These are phyloP conservation scores for Auricularia cornea DNA, from an alignment of 768 basidiomycete species.

Conservation along the genomic window DNA sequence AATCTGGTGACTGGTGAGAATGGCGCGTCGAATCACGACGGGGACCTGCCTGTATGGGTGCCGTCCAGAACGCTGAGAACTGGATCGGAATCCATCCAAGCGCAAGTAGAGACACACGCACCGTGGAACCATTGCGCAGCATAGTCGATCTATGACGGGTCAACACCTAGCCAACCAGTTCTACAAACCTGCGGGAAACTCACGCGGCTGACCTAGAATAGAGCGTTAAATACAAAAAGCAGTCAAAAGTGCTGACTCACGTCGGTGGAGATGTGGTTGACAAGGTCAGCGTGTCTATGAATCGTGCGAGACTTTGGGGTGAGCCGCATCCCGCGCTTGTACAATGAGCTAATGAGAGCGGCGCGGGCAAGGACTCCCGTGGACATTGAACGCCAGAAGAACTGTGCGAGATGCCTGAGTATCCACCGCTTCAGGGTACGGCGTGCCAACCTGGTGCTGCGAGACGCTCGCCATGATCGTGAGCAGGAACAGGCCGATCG, in stretches of 20 bases:
- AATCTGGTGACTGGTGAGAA: slow-evolving; percentile 1
- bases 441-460: slow-evolving; percentile 49
- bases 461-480: slow-evolving; percentile 46
- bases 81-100: slow-evolving; percentile 1
- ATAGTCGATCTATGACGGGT: slow-evolving; percentile 25
- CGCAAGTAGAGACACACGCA: slow-evolving; percentile 5
- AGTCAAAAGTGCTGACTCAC: slow-evolving; percentile 26
- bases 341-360: slow-evolving; percentile 61
- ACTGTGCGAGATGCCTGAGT: slow-evolving; percentile 24
- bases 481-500: slow-evolving; percentile 41
- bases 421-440: background rate
- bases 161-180: background rate
- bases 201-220: slow-evolving; percentile 5
- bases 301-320: slow-evolving; percentile 57
- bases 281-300: slow-evolving; percentile 50
- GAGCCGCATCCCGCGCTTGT: slow-evolving; percentile 57
- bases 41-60: slow-evolving; percentile 47
- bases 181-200: background rate
- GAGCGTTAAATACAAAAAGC: background rate
- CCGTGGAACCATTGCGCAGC: slow-evolving; percentile 59
- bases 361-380: slow-evolving; percentile 58
- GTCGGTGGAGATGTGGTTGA: slow-evolving; percentile 60
- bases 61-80: slow-evolving; percentile 45
- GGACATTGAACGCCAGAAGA: slow-evolving; percentile 63
- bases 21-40: background rate